These are phyloP conservation scores for Leccinum variabile DNA, from an alignment of 1,284 basidiomycete genomes.

Conservation along the genomic window DNA sequence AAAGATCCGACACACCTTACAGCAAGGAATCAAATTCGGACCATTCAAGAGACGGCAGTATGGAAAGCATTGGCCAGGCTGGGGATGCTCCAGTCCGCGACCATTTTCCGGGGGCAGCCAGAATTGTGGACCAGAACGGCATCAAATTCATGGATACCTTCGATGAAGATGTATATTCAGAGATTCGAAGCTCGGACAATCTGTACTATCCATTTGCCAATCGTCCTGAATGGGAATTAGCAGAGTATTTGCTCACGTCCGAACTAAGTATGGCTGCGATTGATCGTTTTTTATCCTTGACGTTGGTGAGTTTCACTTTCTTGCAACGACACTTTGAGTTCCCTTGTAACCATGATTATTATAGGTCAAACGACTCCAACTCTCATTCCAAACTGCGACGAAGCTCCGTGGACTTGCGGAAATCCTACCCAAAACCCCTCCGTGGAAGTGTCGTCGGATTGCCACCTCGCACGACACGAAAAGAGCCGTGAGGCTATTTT, in stretches of 20 bases:
- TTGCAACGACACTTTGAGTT: neutral
- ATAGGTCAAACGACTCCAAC: neutral
- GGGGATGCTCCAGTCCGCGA: neutral
- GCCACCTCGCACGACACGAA: neutral
- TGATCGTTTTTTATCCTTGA: neutral
- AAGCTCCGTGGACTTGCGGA: neutral
- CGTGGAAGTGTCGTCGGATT: constrained; percentile 2
- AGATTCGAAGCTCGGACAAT: neutral
- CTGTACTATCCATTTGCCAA: constrained; percentile 1
- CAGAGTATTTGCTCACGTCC: constrained; percentile 1
- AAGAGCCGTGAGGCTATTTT: neutral
- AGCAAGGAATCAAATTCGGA: neutral
- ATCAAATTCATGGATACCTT: constrained; percentile 2
- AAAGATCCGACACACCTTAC: neutral
- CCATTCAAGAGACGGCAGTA: neutral
- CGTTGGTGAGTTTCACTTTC: neutral
- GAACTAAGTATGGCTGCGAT: constrained; percentile 2
- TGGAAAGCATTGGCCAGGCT: neutral
- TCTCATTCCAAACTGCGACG: neutral
- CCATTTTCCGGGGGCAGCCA: constrained; percentile 2
- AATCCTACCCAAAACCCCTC: neutral
- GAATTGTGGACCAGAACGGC: neutral
- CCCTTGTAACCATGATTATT: neutral
- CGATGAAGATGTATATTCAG: neutral
- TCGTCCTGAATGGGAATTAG: constrained; percentile 2